Conservation (phyloP, 1,139 yeast genomes). For the Blastobotrys buckinghamii region DNA sequence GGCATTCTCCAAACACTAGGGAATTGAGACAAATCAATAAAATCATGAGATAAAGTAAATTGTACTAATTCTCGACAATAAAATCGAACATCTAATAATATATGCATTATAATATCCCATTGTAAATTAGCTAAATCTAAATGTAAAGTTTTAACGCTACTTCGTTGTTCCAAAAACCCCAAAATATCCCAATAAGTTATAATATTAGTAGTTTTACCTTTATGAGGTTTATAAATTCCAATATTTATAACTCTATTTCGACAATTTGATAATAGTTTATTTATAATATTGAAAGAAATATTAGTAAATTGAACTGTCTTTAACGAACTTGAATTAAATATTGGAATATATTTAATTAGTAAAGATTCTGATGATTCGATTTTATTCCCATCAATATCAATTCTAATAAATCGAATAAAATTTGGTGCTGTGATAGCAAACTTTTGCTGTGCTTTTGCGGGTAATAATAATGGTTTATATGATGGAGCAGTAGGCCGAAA, state of each 20-base stretch:
- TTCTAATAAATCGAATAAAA: neutral
- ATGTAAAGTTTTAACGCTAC: neutral
- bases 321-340: neutral
- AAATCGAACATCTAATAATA: neutral
- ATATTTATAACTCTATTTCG: neutral
- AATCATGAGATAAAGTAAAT: neutral
- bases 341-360: neutral
- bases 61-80: conserved; percentile 1
- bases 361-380: neutral
- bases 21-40: neutral
- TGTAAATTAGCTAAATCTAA: conserved; percentile 1
- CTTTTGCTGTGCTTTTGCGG: neutral
- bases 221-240: neutral
- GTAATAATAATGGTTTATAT: neutral
- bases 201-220: neutral
- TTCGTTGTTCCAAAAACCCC: neutral
- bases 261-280: neutral
- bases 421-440: too few species aligned
- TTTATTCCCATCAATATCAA: neutral
- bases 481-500: conserved; percentile 6
- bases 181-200: neutral
- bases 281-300: neutral
- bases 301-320: neutral
- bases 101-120: neutral
- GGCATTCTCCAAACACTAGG: neutral